Evolutionary conservation across 495 filamentous ascomycete genomes (phyloP).

Genomic region (Pseudomonodictys pantanalensis): DNA sequence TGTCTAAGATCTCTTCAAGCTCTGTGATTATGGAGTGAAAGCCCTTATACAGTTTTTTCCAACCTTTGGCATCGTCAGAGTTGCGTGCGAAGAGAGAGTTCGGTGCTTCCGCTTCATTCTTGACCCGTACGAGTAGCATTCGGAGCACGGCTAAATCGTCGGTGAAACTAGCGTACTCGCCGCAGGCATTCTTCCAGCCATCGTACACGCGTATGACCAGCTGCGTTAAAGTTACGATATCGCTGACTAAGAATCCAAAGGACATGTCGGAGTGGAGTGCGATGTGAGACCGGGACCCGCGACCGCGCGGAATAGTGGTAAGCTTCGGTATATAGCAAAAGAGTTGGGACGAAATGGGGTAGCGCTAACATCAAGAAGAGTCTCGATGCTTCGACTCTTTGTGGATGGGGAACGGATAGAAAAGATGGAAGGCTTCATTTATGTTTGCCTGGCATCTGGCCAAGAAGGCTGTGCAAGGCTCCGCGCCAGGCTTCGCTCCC

Average conservation of each 20-base stretch:
- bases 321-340: neutral
- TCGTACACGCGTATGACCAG: neutral
- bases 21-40: neutral
- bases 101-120: constrained; percentile 1
- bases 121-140: neutral
- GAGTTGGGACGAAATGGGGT: neutral
- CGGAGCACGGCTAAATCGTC: neutral
- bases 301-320: neutral
- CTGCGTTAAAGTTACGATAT: constrained; percentile 1
- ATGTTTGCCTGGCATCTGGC: too few species aligned
- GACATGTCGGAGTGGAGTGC: constrained; percentile 1
- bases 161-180: constrained; percentile 6
- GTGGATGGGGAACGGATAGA: neutral
- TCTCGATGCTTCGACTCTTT: neutral
- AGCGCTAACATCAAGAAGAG: neutral
- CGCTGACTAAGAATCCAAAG: constrained; percentile 6
- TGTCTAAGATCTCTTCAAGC: constrained; percentile 1
- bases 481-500: too few species aligned
- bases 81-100: neutral
- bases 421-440: neutral
- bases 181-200: constrained; percentile 11
- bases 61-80: neutral
- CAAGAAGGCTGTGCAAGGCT: too few species aligned
- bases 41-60: neutral
- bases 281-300: neutral